These are phyloP conservation scores for Aspergillus tubingensis DNA, from an alignment of 2,329 filamentous ascomycete genomes.

Conservation along the genomic window DNA sequence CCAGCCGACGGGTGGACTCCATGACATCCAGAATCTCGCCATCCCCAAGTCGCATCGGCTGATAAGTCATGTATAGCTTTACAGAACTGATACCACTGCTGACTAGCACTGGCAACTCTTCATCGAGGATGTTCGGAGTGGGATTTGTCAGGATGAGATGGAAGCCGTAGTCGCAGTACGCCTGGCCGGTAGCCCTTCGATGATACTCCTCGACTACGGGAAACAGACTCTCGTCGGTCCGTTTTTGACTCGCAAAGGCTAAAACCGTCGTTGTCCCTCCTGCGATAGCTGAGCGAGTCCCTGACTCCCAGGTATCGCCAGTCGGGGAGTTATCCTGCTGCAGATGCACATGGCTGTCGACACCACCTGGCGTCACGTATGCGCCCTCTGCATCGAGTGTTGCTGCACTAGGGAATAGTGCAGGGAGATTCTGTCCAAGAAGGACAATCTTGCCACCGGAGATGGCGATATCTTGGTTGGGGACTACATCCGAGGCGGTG, in stretches of 20 bases:
- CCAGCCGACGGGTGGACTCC: slow-evolving; percentile 40
- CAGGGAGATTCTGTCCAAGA: slow-evolving; percentile 44
- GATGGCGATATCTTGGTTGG: slow-evolving; percentile 52
- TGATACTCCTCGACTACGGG: slow-evolving; percentile 53
- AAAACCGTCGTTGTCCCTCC: slow-evolving; percentile 55
- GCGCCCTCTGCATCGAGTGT: slow-evolving; percentile 19
- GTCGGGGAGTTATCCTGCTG: slow-evolving; percentile 44
- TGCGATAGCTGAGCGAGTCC: slow-evolving; percentile 57
- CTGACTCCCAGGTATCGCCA: slow-evolving; percentile 51
- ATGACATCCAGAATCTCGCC: slow-evolving; percentile 48
- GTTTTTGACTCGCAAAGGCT: slow-evolving; percentile 58
- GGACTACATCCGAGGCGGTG: slow-evolving; percentile 50
- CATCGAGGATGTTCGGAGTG: slow-evolving; percentile 32
- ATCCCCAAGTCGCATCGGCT: slow-evolving; percentile 44
- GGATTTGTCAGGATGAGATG: slow-evolving; percentile 47
- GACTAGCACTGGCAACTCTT: slow-evolving; percentile 43
- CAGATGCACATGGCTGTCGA: slow-evolving; percentile 55
- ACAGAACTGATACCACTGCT: slow-evolving; percentile 46
- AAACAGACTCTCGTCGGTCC: slow-evolving; percentile 49
- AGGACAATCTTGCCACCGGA: slow-evolving; percentile 49
- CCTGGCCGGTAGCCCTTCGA: slow-evolving; percentile 45
- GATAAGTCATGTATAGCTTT: slow-evolving; percentile 54
- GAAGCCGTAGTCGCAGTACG: slow-evolving; percentile 59
- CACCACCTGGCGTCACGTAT: slow-evolving; percentile 43
- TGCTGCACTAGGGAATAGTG: slow-evolving; percentile 16